phyloP scores from a whole-genome alignment of 78 protist genomes.

The Reticulomyxa filosa region DNA sequence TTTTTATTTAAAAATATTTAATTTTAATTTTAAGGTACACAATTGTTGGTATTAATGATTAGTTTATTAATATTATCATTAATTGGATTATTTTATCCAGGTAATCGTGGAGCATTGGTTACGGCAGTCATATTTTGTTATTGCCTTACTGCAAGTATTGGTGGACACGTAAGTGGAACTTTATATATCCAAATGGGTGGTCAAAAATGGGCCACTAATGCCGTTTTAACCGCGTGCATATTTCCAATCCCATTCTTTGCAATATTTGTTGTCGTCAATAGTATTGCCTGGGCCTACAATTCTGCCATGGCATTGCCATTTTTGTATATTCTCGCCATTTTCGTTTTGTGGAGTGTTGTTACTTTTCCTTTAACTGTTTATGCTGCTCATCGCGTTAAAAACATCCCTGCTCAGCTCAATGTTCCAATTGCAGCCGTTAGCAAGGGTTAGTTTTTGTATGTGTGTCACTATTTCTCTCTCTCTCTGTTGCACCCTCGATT shows the following conservation, averaged over 20 bases:
- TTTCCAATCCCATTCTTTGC: background rate
- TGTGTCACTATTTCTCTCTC: too few species aligned
- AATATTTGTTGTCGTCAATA: background rate
- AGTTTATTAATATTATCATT: conserved; percentile 45
- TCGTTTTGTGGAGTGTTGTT: too few species aligned
- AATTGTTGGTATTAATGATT: conserved; percentile 43
- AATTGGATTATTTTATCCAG: conserved; percentile 62
- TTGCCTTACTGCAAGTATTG: conserved; percentile 52
- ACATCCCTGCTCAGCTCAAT: background rate
- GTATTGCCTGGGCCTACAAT: background rate
- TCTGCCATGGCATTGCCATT: background rate
- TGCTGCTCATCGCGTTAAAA: too few species aligned
- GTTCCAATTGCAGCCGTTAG: background rate
- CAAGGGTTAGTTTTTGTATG: too few species aligned
- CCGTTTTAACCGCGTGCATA: background rate
- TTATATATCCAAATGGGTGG: background rate
- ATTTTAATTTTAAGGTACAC: too few species aligned
- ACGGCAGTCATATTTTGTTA: conserved; percentile 64
- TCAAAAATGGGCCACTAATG: background rate
- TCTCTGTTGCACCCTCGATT: too few species aligned
- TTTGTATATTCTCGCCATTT: too few species aligned
- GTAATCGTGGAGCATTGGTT: conserved; percentile 63
- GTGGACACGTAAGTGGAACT: conserved; percentile 40
- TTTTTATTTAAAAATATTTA: too few species aligned
- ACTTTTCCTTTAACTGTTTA: too few species aligned